These are phyloP conservation scores for Cercospora sesami DNA, from an alignment of 2,329 filamentous ascomycete genomes.

Conservation along the genomic window DNA sequence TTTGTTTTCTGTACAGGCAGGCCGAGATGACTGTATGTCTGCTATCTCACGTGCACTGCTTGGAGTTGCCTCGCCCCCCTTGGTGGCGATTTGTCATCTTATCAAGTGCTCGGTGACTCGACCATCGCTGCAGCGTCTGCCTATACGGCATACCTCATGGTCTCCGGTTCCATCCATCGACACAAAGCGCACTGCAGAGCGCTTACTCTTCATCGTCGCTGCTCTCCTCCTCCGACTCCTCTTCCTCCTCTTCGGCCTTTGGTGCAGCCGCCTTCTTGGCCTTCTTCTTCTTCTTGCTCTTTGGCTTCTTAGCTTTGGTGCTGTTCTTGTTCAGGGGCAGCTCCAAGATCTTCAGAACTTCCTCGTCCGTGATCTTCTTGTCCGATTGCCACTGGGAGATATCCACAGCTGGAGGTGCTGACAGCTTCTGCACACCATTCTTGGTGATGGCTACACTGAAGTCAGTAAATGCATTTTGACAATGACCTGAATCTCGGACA, in stretches of 20 bases:
- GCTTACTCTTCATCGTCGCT: constrained; percentile 31
- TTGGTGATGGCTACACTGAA: constrained; percentile 78
- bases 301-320: constrained; percentile 76
- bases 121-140: neutral
- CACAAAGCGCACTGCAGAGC: neutral
- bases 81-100: neutral
- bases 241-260: constrained; percentile 34
- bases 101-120: neutral
- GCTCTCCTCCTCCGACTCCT: constrained; percentile 34
- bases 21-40: constrained; percentile 5
- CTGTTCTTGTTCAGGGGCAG: constrained; percentile 69
- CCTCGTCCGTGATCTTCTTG: constrained; percentile 97
- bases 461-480: constrained; percentile 20
- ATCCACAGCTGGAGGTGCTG: constrained; percentile 73
- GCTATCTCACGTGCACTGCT: neutral
- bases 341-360: constrained; percentile 91
- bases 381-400: constrained; percentile 83
- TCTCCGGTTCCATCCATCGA: neutral
- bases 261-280: constrained; percentile 56
- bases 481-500: neutral
- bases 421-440: constrained; percentile 88
- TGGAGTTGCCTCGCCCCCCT: neutral
- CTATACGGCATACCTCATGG: neutral
- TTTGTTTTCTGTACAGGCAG: constrained; percentile 1
- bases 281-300: constrained; percentile 83